Evolutionary conservation across 495 filamentous ascomycete genomes (phyloP).

Genomic region (Neurospora sp.): DNA sequence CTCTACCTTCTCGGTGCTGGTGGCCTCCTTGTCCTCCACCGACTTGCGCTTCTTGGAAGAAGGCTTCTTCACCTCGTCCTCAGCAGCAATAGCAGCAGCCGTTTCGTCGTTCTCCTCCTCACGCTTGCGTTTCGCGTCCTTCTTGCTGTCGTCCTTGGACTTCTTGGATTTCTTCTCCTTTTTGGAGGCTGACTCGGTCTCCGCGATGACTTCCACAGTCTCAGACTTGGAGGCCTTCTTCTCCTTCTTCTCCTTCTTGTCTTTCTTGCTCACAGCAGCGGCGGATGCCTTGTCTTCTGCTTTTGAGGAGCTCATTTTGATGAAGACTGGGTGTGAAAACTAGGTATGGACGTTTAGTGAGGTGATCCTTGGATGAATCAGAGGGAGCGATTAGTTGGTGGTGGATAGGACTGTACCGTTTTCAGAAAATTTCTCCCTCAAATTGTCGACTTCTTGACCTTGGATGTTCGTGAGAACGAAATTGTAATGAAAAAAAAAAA

Average conservation of each 20-base stretch:
- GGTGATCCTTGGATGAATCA: background rate
- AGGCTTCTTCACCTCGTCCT: background rate
- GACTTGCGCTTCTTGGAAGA: slow-evolving; percentile 4
- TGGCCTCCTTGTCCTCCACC: background rate
- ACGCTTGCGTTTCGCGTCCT: slow-evolving; percentile 12
- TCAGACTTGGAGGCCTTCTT: slow-evolving; percentile 7
- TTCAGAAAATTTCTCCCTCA: background rate
- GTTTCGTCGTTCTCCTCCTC: background rate
- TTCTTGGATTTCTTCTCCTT: slow-evolving; percentile 22
- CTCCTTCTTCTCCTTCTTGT: background rate
- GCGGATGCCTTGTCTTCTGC: background rate
- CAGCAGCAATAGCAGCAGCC: background rate
- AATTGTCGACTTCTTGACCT: background rate
- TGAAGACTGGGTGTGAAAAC: background rate
- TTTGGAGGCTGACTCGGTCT: slow-evolving; percentile 7
- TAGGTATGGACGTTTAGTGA: background rate
- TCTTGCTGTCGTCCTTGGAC: slow-evolving; percentile 5
- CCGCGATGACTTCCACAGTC: background rate
- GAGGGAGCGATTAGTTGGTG: background rate
- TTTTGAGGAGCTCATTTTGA: background rate
- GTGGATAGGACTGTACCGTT: background rate
- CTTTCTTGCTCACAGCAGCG: background rate
- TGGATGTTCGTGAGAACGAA: background rate
- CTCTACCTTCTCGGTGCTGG: background rate
- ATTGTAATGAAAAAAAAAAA: no score